These are phyloP conservation scores for Dactylellina leptospora DNA, from an alignment of 2,329 filamentous ascomycete species.

Conservation along the genomic window DNA sequence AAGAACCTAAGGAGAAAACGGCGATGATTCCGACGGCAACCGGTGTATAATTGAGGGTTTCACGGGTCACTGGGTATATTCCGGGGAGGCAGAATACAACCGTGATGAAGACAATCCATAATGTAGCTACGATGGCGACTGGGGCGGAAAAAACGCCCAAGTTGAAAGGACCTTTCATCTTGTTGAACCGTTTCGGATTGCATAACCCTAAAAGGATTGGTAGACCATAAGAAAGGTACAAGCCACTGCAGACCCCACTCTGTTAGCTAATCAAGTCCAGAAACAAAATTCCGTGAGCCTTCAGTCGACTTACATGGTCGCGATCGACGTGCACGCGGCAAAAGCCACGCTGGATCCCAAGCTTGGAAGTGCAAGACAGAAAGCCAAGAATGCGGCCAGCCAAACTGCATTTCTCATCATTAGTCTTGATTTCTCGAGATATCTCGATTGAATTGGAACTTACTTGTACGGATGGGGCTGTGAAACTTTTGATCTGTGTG, in stretches of 20 bases:
- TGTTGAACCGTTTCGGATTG: conserved; percentile 64
- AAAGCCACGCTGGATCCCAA: conserved; percentile 68
- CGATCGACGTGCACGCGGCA: conserved; percentile 68
- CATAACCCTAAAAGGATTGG: conserved; percentile 68
- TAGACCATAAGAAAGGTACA: conserved; percentile 69
- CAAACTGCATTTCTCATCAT: conserved; percentile 62
- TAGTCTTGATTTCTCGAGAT: not conserved
- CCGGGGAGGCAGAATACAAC: conserved; percentile 69
- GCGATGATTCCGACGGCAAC: conserved; percentile 69
- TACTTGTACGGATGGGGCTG: conserved; percentile 64
- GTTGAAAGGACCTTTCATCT: conserved; percentile 68
- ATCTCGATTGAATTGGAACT: conserved; percentile 11
- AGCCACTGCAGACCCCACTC: conserved; percentile 60
- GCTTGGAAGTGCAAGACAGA: conserved; percentile 67
- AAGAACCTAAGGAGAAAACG: conserved; percentile 63
- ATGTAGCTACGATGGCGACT: conserved; percentile 63
- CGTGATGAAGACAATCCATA: conserved; percentile 68
- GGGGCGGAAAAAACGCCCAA: conserved; percentile 63
- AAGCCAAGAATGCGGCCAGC: conserved; percentile 67
- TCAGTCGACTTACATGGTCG: conserved; percentile 61
- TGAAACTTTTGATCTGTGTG: conserved; percentile 65
- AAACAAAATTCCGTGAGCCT: not conserved
- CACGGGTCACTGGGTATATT: conserved; percentile 66
- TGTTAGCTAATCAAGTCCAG: conserved; percentile 8
- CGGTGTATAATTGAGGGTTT: conserved; percentile 70